Conservation (phyloP, 805 yeast genomes). For the Candida oleophila region DNA sequence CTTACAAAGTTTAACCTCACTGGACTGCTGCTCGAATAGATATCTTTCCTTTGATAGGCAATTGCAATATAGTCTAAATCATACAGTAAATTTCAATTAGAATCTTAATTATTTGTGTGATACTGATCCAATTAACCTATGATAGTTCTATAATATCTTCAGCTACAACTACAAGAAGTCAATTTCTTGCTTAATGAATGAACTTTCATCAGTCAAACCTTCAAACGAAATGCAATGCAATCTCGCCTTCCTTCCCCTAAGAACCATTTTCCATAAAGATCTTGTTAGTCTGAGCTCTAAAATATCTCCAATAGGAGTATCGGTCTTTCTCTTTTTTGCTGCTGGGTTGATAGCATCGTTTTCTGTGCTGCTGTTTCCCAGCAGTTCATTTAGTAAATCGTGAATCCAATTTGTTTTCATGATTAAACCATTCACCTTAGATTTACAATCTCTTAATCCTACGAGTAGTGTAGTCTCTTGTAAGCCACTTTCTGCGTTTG, state of each 20-base stretch:
- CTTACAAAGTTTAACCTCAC: slow-evolving; percentile 2
- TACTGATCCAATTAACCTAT: too few species aligned
- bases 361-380: background rate
- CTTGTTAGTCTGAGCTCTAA: slow-evolving; percentile 42
- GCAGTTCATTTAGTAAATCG: slow-evolving; percentile 22
- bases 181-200: slow-evolving; percentile 7
- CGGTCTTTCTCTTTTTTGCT: slow-evolving; percentile 12
- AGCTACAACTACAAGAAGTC: slow-evolving; percentile 7
- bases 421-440: slow-evolving; percentile 33
- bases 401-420: slow-evolving; percentile 33
- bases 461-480: slow-evolving; percentile 20
- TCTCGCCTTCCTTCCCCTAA: slow-evolving; percentile 20
- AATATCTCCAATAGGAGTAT: slow-evolving; percentile 27
- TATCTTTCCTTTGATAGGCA: too few species aligned
- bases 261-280: slow-evolving; percentile 42
- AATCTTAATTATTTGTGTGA: too few species aligned
- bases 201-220: slow-evolving; percentile 25
- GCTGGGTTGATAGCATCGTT: background rate
- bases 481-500: slow-evolving; percentile 15
- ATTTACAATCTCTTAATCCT: slow-evolving; percentile 26
- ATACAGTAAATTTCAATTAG: too few species aligned
- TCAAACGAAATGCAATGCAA: slow-evolving; percentile 30
- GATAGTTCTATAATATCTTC: too few species aligned
- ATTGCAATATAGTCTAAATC: too few species aligned
- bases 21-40: too few species aligned